Evolutionary conservation across 163 green algal species (phyloP), one percentile per base, ranked within the genome.

Genomic region (Scenedesmus sp.): DNA sequence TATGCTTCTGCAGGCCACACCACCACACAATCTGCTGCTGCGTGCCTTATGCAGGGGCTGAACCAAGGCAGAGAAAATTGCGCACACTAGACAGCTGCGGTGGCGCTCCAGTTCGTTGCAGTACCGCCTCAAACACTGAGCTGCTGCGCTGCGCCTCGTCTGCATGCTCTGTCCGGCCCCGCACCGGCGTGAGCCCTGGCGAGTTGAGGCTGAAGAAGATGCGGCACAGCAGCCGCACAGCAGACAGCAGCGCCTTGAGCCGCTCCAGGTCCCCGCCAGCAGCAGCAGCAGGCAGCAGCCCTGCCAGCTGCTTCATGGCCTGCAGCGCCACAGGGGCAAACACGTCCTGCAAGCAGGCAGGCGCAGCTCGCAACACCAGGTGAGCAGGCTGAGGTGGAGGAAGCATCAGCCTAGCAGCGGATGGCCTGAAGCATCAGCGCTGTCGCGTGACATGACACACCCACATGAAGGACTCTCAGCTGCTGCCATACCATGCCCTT

Each of bases 141-240:
- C 82, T 70, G 82, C 79, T 59, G 79, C 79, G 6, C 46, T 46
- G 8, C 20, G n/a, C 54, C 55, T 6, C 26, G n/a, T 66, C 57
- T 4, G 3, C 16, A 5, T 46, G 20, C 46, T 7, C 46, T 46
- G 20, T 9, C 1, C 4, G 2, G 13, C 23, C 10, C 64, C 94
- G 81, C 86, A 98, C 96, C 87, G 99, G 97, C 34, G 98, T 99
- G 20, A 99, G 95, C 20, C 98, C 98, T 8, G 97, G 97, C 0
- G 94, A 97, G 93, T 99, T 99, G 83, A 99, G 95, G 1, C 96
- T 99, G 95, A 97, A 99, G 95, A 99, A 99, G 62, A 99, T 98
- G 52, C 97, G 93, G 92, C 93, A 96, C 52, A 95, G 92, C 13
- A 99, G 93, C 10, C 96, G 94, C 57, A 96, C 91, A 88, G 94